Evolutionary conservation across 768 basidiomycete genomes (phyloP), one percentile per base, ranked within the genome.

Genomic region (Termitomyces sp.): DNA sequence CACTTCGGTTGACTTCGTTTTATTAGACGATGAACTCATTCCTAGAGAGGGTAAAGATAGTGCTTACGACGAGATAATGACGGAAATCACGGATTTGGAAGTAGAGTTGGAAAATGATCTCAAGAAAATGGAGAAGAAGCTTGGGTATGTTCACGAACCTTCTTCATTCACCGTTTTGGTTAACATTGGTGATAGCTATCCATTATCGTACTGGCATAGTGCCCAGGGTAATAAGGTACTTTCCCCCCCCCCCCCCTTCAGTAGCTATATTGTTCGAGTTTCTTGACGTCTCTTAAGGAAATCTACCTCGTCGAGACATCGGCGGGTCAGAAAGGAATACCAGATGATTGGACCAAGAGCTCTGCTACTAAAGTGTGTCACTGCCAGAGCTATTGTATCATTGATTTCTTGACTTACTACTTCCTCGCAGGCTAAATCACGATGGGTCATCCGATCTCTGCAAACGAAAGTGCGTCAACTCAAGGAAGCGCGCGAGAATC

Each of bases 401-500:
- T 20, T 25, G 29, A 9, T 60, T 25, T 2, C 45, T 49, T 25
- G 25, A 25, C 25, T 25, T 59, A 56, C 17, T 57, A 25, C 20
- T 53, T 20, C 31, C 34, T 20, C 20, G 6, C 68, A 96, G 91
- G 83, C 85, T 32, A 83, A 83, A 66, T 81, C 79, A 14, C 89
- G 97, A 25, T 99, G 88, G 79, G 77, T 86, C 5, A 88, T 94
- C 5, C 88, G 88, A 1, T 80, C 89, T 31, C 81, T 94, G 2
- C 84, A 86, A 60, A 68, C 81, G 5, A 86, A 86, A 36, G 84
- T 98, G 56, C 87, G 93, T 20, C 76, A 85, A 60, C 80, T 97
- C 37, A 98, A 98, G 74, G 97, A 99, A 75, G 95, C 94, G 3
- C 86, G 93, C 46, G 97, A 99, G 74, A 93, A 86, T 59, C 87